Evolutionary conservation across 805 yeast genomes (phyloP), one percentile per base, ranked within the genome.

Genomic region (Sugiyamaella americana): DNA sequence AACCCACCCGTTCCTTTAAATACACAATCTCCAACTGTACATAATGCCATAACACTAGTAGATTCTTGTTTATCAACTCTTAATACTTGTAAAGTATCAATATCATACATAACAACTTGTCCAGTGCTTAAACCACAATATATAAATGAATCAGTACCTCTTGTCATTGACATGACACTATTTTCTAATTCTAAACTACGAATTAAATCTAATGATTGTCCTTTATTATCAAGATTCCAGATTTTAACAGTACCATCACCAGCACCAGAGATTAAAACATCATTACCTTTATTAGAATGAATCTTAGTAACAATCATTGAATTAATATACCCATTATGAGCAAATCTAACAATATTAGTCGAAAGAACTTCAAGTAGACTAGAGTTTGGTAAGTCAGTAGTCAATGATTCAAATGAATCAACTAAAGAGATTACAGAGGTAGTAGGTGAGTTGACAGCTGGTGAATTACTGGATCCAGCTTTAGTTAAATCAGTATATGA

Each of bases 251-350:
- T 56, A 0, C 97, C 98, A 65, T 93, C 98, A 40, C 98, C 98
- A 43, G 96, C 95, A 22, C 94, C 91, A 2, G 85, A 72, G 3
- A 82, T 64, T 5, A 84, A 58, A 6, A 68, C 61, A 34, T 73
- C 74, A 2, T 37, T 43, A n/a, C 47, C 32, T 21, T 44, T 51
- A 43, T 44, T 44, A 26, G 32, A 26, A 13, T 8, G 11, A 13
- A 13, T 26, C 13, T 26, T 26, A 6, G 48, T 49, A 18, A 71
- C 51, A 19, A 60, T 53, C 76, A 86, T 77, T 37, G 88, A 74
- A 62, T 89, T 88, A 10, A 91, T 80, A 55, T 85, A 91, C 13
- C 98, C 96, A 59, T 86, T 79, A 62, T 91, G 98, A 2, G 98
- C 97, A 64, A 86, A 91, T 3, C 79, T 69, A 3, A 85, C 71